Evolutionary conservation across 768 basidiomycete species (phyloP).

Genomic region (Leccinum longicurvipes): DNA sequence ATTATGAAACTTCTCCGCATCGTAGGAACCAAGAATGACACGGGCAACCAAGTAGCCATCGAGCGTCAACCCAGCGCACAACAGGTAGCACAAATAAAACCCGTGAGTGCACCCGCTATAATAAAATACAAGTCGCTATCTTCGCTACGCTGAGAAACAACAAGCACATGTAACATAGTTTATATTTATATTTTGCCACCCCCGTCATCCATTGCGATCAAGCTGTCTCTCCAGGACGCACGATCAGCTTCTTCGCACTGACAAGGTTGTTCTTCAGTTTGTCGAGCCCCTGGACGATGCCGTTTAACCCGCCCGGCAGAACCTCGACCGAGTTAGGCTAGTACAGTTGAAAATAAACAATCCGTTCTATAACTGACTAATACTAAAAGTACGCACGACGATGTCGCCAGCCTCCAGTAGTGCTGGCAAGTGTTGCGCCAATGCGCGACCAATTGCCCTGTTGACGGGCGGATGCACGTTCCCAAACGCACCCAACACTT

Average conservation of each 20-base stretch:
- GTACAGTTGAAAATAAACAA: background rate
- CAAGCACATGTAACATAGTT: background rate
- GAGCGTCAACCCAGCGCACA: no score
- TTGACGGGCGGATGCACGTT: slow-evolving; percentile 10
- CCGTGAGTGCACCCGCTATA: no score
- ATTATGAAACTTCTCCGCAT: no score
- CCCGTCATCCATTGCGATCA: background rate
- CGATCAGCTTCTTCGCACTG: slow-evolving; percentile 32
- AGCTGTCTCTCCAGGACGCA: slow-evolving; percentile 32
- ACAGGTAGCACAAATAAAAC: no score
- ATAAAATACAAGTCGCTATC: no score
- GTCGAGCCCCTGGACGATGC: slow-evolving; percentile 33
- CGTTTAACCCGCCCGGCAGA: slow-evolving; percentile 37
- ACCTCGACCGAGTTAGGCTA: slow-evolving; percentile 24
- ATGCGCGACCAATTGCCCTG: slow-evolving; percentile 11
- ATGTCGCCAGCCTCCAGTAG: slow-evolving; percentile 16
- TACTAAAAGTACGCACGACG: slow-evolving; percentile 6
- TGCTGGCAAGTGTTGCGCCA: slow-evolving; percentile 10
- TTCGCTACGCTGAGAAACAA: background rate
- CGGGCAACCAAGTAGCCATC: no score
- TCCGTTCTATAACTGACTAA: background rate
- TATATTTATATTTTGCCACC: no score
- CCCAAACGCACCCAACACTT: slow-evolving; percentile 7
- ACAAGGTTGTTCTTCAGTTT: slow-evolving; percentile 34
- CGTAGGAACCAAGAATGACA: no score